phyloP scores from a whole-genome alignment of 768 basidiomycete species.

The Hortiboletus campestris region DNA sequence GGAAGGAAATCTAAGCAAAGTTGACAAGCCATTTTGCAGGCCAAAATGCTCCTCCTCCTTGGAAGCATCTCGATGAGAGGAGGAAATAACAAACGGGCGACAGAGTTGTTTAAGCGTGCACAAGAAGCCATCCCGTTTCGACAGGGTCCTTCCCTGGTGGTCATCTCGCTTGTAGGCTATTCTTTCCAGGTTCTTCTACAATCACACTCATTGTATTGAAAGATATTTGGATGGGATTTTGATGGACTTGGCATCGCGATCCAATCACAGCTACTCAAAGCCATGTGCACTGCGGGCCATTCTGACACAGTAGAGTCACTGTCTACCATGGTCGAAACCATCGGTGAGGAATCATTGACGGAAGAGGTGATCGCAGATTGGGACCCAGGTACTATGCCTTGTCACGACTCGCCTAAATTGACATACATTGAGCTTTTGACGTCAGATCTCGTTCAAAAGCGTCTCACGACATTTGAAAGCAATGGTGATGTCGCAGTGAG shows the following conservation, averaged over 20 bases:
- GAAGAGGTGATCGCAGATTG: neutral
- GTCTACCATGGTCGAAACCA: neutral
- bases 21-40: neutral
- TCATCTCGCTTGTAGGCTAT: neutral
- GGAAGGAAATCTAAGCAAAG: neutral
- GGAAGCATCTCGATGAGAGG: neutral
- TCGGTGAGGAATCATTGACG: neutral
- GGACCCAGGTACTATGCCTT: neutral
- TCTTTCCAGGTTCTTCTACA: neutral
- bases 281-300: neutral
- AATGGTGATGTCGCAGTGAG: neutral
- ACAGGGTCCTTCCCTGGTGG: neutral
- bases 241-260: neutral
- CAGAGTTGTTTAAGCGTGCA: too few species aligned
- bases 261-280: neutral
- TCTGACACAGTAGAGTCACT: neutral
- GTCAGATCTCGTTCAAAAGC: neutral
- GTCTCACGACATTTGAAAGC: neutral
- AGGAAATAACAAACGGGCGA: neutral
- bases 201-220: neutral
- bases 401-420: too few species aligned
- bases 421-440: too few species aligned
- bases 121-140: neutral
- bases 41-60: neutral
- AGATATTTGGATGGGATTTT: conserved; percentile 17